Percentiles rank a stretch among this genome's conserved stretches.
phyloP scores from a whole-genome alignment of 2,329 filamentous ascomycete species.

The Xylariaceae sp. region DNA sequence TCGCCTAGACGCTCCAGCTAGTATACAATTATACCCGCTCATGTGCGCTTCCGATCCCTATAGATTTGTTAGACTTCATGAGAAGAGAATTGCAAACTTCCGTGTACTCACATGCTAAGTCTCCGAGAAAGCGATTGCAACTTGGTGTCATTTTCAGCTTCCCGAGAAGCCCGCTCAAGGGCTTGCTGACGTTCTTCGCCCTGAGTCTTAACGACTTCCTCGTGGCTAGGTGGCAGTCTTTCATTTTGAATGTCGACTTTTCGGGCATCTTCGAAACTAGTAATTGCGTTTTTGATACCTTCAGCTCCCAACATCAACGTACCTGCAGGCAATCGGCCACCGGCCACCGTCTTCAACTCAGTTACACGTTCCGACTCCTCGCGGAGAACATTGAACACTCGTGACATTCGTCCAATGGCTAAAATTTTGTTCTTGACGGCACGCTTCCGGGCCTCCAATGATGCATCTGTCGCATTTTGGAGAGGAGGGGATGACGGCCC shows the following conservation, averaged over 20 bases:
- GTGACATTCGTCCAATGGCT: constrained; percentile 91
- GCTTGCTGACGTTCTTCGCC: constrained; percentile 79
- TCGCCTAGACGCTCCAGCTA: constrained; percentile 16
- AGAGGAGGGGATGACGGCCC: constrained; percentile 73
- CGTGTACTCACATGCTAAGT: constrained; percentile 94
- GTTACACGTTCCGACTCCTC: constrained; percentile 97
- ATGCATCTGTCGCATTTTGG: constrained; percentile 62
- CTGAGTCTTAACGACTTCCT: constrained; percentile 81
- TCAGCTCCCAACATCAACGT: constrained; percentile 98
- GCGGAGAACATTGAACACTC: constrained; percentile 96
- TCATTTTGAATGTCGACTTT: constrained; percentile 98
- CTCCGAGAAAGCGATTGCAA: constrained; percentile 82
- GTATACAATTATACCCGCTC: constrained; percentile 15
- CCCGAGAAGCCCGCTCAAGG: constrained; percentile 77
- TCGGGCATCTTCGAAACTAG: constrained; percentile 90
- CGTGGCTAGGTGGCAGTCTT: constrained; percentile 82
- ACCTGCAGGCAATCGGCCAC: constrained; percentile 85
- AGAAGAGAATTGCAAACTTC: too few relatives aligned
- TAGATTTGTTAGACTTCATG: constrained; percentile 8
- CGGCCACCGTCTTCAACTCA: constrained; percentile 94
- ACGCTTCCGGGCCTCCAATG: constrained; percentile 87
- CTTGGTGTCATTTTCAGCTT: constrained; percentile 83
- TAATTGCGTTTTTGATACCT: constrained; percentile 97
- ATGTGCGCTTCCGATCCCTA: constrained; percentile 34
- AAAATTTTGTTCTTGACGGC: constrained; percentile 99